Conservation (phyloP, 1,139 yeast species). For the Lodderomyces margitis region DNA sequence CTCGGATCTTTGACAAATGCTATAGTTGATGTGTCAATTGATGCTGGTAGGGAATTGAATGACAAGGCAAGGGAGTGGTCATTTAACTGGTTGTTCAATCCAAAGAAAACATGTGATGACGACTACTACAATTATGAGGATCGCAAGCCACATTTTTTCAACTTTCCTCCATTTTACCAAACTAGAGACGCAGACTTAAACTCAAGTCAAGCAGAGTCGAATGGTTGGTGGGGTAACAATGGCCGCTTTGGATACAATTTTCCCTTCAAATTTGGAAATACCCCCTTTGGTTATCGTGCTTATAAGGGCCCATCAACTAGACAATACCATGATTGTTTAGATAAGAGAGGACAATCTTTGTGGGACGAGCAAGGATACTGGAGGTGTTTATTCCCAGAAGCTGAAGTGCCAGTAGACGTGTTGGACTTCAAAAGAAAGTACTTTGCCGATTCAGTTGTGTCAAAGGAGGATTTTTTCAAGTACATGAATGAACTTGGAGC, state of each 20-base stretch:
- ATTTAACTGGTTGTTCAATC: constrained; percentile 18
- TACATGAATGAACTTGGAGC: constrained; percentile 20
- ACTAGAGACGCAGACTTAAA: constrained; percentile 11
- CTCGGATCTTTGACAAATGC: constrained; percentile 13
- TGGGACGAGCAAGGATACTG: constrained; percentile 84
- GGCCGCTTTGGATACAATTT: constrained; percentile 11
- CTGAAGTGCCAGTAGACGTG: constrained; percentile 37
- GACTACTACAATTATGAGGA: background rate
- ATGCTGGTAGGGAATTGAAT: constrained; percentile 25
- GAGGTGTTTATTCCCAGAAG: constrained; percentile 80
- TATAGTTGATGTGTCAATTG: constrained; percentile 22
- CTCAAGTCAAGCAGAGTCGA: background rate
- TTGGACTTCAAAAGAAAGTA: constrained; percentile 29
- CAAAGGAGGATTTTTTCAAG: constrained; percentile 48
- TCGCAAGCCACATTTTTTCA: constrained; percentile 8
- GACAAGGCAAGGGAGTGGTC: constrained; percentile 23
- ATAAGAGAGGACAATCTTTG: constrained; percentile 62
- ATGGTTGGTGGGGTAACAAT: constrained; percentile 12
- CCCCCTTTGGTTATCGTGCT: constrained; percentile 53
- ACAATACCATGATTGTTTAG: constrained; percentile 61
- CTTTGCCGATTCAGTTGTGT: constrained; percentile 33
- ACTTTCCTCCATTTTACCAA: constrained; percentile 14
- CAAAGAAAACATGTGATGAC: background rate
- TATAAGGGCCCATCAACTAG: constrained; percentile 61
- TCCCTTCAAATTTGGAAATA: constrained; percentile 17